phyloP scores from a whole-genome alignment of 306 rosid genomes.

The Erythrophleum fordii region DNA sequence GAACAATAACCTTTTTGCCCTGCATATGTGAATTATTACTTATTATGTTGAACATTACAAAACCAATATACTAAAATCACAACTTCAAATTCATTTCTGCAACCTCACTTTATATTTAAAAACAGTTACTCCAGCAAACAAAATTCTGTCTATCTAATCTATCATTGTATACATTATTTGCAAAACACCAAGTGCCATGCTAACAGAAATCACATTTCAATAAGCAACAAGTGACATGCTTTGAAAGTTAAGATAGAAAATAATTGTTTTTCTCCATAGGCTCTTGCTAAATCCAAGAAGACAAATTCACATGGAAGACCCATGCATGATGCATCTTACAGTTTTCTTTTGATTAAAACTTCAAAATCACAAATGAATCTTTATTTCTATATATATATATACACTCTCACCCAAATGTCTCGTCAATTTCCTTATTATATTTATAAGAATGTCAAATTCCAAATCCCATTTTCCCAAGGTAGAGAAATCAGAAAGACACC shows the following conservation, averaged over 20 bases:
- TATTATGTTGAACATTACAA: constrained; percentile 10
- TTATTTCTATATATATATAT: too few relatives aligned
- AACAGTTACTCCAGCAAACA: not conserved
- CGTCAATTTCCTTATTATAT: not conserved
- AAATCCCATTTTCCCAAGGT: constrained; percentile 2
- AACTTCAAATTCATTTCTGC: constrained; percentile 18
- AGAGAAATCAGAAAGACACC: not conserved
- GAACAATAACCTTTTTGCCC: constrained; percentile 79
- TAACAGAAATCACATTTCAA: constrained; percentile 1
- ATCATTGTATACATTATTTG: constrained; percentile 16
- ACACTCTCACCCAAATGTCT: not conserved
- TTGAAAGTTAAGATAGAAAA: constrained; percentile 17
- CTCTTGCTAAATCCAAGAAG: constrained; percentile 2
- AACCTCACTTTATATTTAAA: not conserved
- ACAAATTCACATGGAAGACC: not conserved
- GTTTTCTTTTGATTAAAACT: not conserved
- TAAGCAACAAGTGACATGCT: not conserved
- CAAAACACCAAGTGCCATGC: constrained; percentile 1
- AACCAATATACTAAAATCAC: not conserved
- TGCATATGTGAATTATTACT: constrained; percentile 34
- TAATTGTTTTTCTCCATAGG: not conserved
- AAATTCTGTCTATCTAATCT: not conserved
- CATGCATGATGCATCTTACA: not conserved
- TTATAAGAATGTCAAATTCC: not conserved
- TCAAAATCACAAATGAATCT: constrained; percentile 17